Conservation (phyloP, 805 yeast genomes). For the Cyberlindnera meyerae region DNA sequence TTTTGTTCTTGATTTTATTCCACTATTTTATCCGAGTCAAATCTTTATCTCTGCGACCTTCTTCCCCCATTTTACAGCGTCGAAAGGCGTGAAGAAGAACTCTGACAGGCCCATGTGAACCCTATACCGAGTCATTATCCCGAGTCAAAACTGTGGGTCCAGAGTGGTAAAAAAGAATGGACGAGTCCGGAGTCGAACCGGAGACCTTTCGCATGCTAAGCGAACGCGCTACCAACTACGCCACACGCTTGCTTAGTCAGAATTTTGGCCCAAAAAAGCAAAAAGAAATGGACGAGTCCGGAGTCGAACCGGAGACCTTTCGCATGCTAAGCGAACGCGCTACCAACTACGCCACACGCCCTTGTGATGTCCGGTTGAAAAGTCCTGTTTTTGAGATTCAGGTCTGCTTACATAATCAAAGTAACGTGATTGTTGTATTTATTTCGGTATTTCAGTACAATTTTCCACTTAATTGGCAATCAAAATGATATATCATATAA, state of each 20-base stretch:
- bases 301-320: constrained; percentile 77
- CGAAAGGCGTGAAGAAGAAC: too few relatives aligned
- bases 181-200: constrained; percentile 76
- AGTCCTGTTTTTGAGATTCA: background rate
- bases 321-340: constrained; percentile 80
- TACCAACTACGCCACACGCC: constrained; percentile 63
- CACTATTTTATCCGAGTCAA: background rate
- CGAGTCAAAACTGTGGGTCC: constrained; percentile 1
- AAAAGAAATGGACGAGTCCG: constrained; percentile 59
- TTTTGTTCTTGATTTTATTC: background rate
- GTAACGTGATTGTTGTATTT: too few relatives aligned
- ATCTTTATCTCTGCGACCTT: background rate
- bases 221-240: constrained; percentile 82
- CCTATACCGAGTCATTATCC: constrained; percentile 4
- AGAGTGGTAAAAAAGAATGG: constrained; percentile 36
- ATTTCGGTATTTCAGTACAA: too few relatives aligned
- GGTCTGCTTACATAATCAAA: background rate
- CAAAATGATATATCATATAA: too few relatives aligned
- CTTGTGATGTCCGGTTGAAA: background rate
- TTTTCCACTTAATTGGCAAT: too few relatives aligned
- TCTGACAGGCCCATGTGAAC: too few relatives aligned
- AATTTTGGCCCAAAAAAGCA: background rate
- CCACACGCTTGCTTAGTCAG: constrained; percentile 47
- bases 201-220: constrained; percentile 78
- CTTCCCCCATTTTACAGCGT: too few relatives aligned